Conservation (phyloP, 305 asterid species). For the Fraxinus ornus region DNA sequence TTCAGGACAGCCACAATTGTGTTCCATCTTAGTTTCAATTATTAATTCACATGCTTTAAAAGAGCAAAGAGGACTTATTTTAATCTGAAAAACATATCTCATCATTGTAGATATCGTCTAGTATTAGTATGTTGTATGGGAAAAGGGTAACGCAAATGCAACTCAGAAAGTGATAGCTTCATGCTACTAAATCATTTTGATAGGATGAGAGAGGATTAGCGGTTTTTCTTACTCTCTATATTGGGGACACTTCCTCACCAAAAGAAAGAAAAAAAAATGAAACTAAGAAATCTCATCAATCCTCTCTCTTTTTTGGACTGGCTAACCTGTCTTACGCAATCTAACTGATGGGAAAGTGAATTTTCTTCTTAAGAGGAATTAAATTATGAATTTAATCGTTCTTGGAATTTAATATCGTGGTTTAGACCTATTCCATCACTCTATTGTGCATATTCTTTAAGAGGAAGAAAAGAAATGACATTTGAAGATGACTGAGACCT, state of each 20-base stretch:
- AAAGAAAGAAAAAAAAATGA: background rate
- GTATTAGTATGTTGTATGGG: background rate
- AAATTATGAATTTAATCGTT: background rate
- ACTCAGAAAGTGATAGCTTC: background rate
- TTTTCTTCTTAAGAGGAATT: background rate
- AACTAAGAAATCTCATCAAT: background rate
- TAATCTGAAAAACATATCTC: background rate
- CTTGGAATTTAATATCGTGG: background rate
- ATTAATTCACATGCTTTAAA: background rate
- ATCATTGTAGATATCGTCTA: background rate
- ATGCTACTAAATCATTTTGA: background rate
- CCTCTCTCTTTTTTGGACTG: background rate
- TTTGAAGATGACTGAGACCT: background rate
- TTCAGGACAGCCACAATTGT: background rate
- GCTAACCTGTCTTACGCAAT: background rate
- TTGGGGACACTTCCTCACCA: background rate
- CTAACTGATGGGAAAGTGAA: background rate
- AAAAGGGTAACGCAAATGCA: background rate
- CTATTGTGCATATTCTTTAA: background rate
- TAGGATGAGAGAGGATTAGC: background rate
- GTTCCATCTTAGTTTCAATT: background rate
- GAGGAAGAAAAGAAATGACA: conserved; percentile 1
- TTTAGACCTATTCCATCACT: background rate
- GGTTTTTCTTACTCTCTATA: background rate
- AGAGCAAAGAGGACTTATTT: background rate